A percentile compares a stretch with the other conserved stretches of the same genome.
Conservation (phyloP, 75 land plant genomes). For the Larix kaempferi region DNA sequence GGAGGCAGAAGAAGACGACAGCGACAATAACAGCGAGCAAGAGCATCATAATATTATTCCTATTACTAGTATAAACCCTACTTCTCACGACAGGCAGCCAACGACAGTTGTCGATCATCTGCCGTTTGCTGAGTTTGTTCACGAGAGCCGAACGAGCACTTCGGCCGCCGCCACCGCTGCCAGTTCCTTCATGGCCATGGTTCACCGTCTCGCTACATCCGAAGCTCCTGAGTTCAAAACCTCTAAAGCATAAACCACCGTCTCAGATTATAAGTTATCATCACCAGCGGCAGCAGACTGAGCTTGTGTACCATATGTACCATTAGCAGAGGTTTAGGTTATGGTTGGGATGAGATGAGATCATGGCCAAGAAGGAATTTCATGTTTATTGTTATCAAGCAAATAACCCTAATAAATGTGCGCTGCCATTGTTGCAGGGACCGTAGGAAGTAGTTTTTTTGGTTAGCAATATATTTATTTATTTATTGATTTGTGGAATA, state of each 20-base stretch:
- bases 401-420: too few relatives aligned
- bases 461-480: too few relatives aligned
- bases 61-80: background rate
- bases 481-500: too few relatives aligned
- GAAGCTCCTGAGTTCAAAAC: conserved; percentile 11
- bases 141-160: background rate
- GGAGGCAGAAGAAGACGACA: conserved; percentile 10
- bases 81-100: background rate
- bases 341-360: too few relatives aligned
- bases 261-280: too few relatives aligned
- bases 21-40: conserved; percentile 9
- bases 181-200: conserved; percentile 14
- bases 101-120: background rate
- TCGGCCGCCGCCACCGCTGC: background rate
- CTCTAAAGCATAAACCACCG: background rate
- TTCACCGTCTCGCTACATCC: background rate
- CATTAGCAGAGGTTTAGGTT: too few relatives aligned
- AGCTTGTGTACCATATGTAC: too few relatives aligned
- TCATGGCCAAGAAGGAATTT: too few relatives aligned
- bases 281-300: too few relatives aligned
- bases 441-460: too few relatives aligned
- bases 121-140: conserved; percentile 8
- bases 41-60: background rate
- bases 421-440: too few relatives aligned
- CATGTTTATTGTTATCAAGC: too few relatives aligned